A percentile compares a stretch with the other conserved stretches of the same genome.
Conservation (phyloP, 768 basidiomycete species). For the Tulasnella sp. region DNA sequence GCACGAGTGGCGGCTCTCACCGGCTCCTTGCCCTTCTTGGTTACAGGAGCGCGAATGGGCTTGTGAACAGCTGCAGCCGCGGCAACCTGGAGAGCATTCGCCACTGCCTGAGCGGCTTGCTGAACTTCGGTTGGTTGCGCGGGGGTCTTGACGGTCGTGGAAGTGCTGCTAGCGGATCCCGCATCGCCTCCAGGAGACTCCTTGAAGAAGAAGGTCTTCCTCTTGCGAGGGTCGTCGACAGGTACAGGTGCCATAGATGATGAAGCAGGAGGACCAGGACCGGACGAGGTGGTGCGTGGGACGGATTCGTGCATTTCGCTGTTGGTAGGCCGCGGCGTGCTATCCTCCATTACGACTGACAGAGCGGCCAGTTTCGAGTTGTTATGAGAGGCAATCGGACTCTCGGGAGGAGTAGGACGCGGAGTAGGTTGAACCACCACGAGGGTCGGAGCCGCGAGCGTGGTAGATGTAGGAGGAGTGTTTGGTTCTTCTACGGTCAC, state of each 20-base stretch:
- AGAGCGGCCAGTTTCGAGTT: background rate
- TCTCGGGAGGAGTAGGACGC: conserved; percentile 44
- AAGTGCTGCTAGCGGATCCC: background rate
- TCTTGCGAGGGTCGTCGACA: conserved; percentile 8
- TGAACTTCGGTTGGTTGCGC: background rate
- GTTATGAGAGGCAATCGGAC: conserved; percentile 26
- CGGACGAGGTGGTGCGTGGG: conserved; percentile 19
- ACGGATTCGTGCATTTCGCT: conserved; percentile 8
- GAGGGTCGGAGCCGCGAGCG: conserved; percentile 37
- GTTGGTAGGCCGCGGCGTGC: conserved; percentile 5
- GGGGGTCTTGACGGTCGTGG: background rate
- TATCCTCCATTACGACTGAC: background rate
- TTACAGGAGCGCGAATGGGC: background rate
- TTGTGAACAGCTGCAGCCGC: background rate
- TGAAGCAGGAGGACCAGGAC: conserved; percentile 9
- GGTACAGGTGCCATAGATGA: background rate
- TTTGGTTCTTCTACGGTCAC: conserved; percentile 24
- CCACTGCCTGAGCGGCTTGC: background rate
- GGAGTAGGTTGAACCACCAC: conserved; percentile 52
- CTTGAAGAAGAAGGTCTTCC: conserved; percentile 13
- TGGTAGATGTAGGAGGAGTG: conserved; percentile 21
- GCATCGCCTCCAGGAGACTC: conserved; percentile 11
- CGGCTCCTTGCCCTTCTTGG: conserved; percentile 11
- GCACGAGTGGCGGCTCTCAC: conserved; percentile 1
- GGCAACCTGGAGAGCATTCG: background rate